These are phyloP conservation scores for Penicillium sp. DNA, from an alignment of 2,329 filamentous ascomycete genomes.

Conservation along the genomic window DNA sequence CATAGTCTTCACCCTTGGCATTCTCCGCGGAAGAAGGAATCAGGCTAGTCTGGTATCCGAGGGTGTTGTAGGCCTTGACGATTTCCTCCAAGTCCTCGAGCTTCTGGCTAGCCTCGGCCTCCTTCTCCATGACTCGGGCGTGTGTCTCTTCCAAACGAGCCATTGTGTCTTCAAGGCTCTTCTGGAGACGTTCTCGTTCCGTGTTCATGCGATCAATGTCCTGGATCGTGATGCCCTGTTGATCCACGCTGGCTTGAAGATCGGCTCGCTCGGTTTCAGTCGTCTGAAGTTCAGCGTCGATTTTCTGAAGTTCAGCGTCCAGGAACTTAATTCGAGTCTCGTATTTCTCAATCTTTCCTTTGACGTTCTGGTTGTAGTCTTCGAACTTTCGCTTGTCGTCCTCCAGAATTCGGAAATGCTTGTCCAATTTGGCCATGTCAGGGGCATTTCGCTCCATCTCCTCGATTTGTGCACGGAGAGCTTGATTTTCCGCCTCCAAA, in stretches of 20 bases:
- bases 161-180: conserved; percentile 75
- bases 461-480: conserved; percentile 81
- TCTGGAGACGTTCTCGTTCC: conserved; percentile 90
- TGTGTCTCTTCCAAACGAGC: conserved; percentile 82
- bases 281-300: conserved; percentile 71
- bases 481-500: conserved; percentile 82
- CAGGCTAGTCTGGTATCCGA: conserved; percentile 89
- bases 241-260: conserved; percentile 84
- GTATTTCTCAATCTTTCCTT: conserved; percentile 86
- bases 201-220: conserved; percentile 99
- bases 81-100: conserved; percentile 90
- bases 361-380: conserved; percentile 83
- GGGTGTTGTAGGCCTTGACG: conserved; percentile 88
- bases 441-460: conserved; percentile 85
- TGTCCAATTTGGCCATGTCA: conserved; percentile 79
- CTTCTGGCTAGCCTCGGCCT: conserved; percentile 79
- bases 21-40: conserved; percentile 84
- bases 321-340: conserved; percentile 76
- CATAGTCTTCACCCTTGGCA: conserved; percentile 80
- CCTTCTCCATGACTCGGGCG: conserved; percentile 78
- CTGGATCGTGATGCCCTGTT: conserved; percentile 91
- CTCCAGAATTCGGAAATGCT: conserved; percentile 89
- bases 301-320: conserved; percentile 82
- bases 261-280: conserved; percentile 78
- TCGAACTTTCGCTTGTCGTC: conserved; percentile 95